phyloP scores from a whole-genome alignment of 805 yeast genomes.

The Pichia rugopelliculosa region DNA sequence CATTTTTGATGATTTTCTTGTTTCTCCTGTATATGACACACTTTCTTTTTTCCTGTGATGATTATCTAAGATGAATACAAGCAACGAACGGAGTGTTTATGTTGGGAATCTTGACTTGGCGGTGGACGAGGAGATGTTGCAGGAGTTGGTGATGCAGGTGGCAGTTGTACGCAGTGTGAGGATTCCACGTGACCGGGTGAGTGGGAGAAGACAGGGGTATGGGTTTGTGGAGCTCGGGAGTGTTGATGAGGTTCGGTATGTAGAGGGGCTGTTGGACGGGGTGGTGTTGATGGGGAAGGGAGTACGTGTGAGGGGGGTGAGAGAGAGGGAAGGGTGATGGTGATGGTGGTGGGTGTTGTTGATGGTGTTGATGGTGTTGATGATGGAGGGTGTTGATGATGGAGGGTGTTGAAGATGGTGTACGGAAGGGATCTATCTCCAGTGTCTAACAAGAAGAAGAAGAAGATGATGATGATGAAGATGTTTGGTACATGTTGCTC shows the following conservation, averaged over 20 bases:
- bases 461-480: too few species aligned
- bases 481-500: too few species aligned
- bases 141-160: conserved; percentile 78
- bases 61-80: too few species aligned
- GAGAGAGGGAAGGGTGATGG: background rate
- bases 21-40: too few species aligned
- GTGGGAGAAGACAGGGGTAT: conserved; percentile 71
- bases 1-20: too few species aligned
- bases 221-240: conserved; percentile 74
- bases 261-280: conserved; percentile 51
- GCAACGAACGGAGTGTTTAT: conserved; percentile 43
- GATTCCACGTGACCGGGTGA: conserved; percentile 72
- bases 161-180: conserved; percentile 67
- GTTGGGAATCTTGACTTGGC: conserved; percentile 77
- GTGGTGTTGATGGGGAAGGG: conserved; percentile 53
- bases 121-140: conserved; percentile 63
- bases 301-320: conserved; percentile 49
- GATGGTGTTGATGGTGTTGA: too few species aligned
- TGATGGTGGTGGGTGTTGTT: too few species aligned
- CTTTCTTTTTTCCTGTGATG: too few species aligned
- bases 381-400: too few species aligned
- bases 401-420: too few species aligned
- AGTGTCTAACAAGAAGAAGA: too few species aligned
- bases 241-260: conserved; percentile 63
- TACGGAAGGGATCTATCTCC: too few species aligned